Base-by-base conservation (phyloP, 306 rosid genomes). In the Sphenostylis stenocarpa region DNA sequence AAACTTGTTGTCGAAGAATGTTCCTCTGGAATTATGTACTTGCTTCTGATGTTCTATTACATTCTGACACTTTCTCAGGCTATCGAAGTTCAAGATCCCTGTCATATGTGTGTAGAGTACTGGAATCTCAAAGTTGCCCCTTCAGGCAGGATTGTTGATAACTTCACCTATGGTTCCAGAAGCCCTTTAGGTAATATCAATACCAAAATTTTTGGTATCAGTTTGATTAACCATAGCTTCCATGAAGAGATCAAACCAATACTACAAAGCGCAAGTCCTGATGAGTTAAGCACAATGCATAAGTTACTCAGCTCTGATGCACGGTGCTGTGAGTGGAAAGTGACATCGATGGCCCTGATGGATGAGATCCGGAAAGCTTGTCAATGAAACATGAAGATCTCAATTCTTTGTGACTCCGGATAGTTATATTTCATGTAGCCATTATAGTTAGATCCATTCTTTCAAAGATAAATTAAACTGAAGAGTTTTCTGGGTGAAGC, bases 71-170 rank as follows among this genome's bases (percentile, higher is more conserved):
- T 64, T 58, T 76, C 48, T 66, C 89, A 91, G 98, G 93, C 87
- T 68, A 84, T 94, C 0, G 96, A 94, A 90, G 91, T 88, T 41
- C 94, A 82, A 48, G 98, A 94, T 79, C 94, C 82, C 0, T 66
- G 72, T 55, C 96, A 90, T 78, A 87, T 76, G 77, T 94, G 94
- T 63, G 19, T 26, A 44, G 98, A 88, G 84, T 94, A 94, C 74
- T 94, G 98, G 97, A 87, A 86, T 73, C 82, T 87, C 91, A 87
- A 68, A 38, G 73, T 19, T 12, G 53, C 28, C 28, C 83, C 84
- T 43, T 49, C 53, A 4, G 72, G 73, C 66, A 73, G 80, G 4
- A 21, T 41, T 29, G 58, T 65, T 26, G 72, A 80, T 48, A 65
- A 57, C 61, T 77, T 53, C 56, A 67, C 76, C 20, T 41, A 23